phyloP scores from a whole-genome alignment of 768 basidiomycete genomes.

The Suillus lakei region DNA sequence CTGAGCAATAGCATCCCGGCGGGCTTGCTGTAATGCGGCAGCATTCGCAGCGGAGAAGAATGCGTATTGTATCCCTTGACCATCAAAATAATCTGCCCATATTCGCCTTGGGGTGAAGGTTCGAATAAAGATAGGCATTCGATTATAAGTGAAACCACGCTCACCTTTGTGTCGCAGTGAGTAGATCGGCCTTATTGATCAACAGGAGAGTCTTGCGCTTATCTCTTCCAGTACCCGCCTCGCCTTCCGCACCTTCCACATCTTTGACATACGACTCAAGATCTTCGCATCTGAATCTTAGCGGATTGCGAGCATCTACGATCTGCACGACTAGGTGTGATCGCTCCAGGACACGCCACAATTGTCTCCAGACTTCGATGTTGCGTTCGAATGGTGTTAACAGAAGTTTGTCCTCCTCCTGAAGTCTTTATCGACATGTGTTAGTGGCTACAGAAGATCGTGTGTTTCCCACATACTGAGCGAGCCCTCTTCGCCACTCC shows the following conservation, averaged over 20 bases:
- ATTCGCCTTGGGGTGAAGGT: slow-evolving; percentile 51
- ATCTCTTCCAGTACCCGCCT: slow-evolving; percentile 74
- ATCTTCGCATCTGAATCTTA: slow-evolving; percentile 92
- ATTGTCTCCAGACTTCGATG: slow-evolving; percentile 96
- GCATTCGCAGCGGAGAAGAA: slow-evolving; percentile 96
- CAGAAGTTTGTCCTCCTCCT: slow-evolving; percentile 86
- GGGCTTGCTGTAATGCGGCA: slow-evolving; percentile 78
- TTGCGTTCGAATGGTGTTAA: slow-evolving; percentile 97
- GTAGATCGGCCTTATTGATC: slow-evolving; percentile 94
- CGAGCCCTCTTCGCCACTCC: slow-evolving; percentile 91
- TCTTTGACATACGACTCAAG: slow-evolving; percentile 85
- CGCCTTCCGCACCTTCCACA: slow-evolving; percentile 82
- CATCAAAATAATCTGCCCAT: slow-evolving; percentile 95
- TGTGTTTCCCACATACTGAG: slow-evolving; percentile 64
- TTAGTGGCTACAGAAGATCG: neutral
- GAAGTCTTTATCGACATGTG: slow-evolving; percentile 58
- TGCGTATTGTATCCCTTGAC: slow-evolving; percentile 74
- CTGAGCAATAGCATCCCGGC: slow-evolving; percentile 50
- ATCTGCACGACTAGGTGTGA: slow-evolving; percentile 96
- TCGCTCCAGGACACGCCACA: slow-evolving; percentile 96
- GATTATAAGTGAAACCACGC: slow-evolving; percentile 16
- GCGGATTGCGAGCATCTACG: slow-evolving; percentile 94
- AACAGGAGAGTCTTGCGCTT: slow-evolving; percentile 78
- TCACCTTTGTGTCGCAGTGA: slow-evolving; percentile 87
- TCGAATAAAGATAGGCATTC: neutral